phyloP scores from a whole-genome alignment of 345 rosid genomes.

The Clarkia xantiana region DNA sequence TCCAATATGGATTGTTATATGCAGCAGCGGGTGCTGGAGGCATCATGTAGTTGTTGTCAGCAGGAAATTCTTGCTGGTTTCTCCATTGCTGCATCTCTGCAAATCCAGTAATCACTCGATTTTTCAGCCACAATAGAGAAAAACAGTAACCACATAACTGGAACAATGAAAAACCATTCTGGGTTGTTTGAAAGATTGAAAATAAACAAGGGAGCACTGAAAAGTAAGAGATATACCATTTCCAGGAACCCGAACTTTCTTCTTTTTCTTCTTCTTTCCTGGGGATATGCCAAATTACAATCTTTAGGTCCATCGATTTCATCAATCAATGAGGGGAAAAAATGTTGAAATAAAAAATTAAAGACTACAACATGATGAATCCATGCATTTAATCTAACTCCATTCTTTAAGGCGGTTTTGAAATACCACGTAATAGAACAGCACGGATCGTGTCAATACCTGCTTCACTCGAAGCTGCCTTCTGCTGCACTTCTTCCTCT shows the following conservation, averaged over 20 bases:
- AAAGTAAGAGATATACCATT: slow-evolving; percentile 24
- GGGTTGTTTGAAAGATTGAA: neutral
- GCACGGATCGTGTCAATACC: slow-evolving; percentile 20
- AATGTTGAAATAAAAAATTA: too few relatives aligned
- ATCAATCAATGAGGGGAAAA: too few relatives aligned
- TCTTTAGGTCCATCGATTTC: too few relatives aligned
- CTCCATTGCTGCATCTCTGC: slow-evolving; percentile 72
- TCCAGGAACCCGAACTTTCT: slow-evolving; percentile 51
- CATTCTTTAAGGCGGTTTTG: neutral
- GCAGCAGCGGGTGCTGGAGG: slow-evolving; percentile 49
- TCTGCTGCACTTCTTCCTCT: slow-evolving; percentile 68
- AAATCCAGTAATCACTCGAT: neutral
- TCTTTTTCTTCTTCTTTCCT: slow-evolving; percentile 81
- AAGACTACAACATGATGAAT: too few relatives aligned
- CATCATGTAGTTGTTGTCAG: slow-evolving; percentile 77
- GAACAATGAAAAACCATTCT: neutral
- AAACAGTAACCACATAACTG: too few relatives aligned
- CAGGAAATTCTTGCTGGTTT: slow-evolving; percentile 40
- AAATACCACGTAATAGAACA: neutral
- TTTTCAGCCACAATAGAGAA: too few relatives aligned
- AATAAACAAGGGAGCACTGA: slow-evolving; percentile 2
- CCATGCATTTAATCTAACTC: too few relatives aligned
- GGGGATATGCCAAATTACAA: slow-evolving; percentile 7
- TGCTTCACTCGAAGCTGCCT: slow-evolving; percentile 46
- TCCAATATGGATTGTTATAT: slow-evolving; percentile 48